Evolutionary conservation across 2,329 filamentous ascomycete genomes (phyloP).

Genomic region (Truncatella angustata): DNA sequence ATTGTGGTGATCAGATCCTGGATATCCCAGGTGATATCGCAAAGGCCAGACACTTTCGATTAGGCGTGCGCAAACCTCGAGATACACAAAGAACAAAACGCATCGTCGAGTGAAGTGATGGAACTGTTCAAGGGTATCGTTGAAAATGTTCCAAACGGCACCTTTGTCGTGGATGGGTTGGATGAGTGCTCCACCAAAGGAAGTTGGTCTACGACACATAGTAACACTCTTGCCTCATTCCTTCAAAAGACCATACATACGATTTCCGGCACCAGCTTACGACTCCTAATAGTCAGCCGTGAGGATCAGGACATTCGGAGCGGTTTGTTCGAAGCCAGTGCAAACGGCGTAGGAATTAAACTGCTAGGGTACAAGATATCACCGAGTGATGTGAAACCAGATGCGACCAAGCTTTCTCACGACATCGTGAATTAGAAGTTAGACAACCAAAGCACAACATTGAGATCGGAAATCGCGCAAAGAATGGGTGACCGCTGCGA

Average conservation of each 20-base stretch:
- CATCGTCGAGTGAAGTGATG: constrained; percentile 13
- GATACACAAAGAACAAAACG: neutral
- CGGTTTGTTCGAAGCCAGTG: neutral
- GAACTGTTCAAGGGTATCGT: constrained; percentile 11
- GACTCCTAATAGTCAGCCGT: neutral
- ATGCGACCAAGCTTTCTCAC: constrained; percentile 21
- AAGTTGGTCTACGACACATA: constrained; percentile 18
- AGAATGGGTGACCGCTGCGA: constrained; percentile 25
- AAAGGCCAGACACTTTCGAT: constrained; percentile 13
- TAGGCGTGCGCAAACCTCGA: constrained; percentile 6
- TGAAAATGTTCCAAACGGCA: constrained; percentile 15
- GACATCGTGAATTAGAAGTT: constrained; percentile 28
- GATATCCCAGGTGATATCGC: constrained; percentile 22
- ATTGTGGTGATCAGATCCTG: constrained; percentile 25
- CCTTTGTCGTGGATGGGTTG: constrained; percentile 30
- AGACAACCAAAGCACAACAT: constrained; percentile 19
- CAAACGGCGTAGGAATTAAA: neutral
- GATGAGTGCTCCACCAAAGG: constrained; percentile 30
- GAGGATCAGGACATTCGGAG: neutral
- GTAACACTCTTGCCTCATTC: neutral
- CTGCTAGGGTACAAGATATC: constrained; percentile 18
- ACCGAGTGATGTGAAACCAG: constrained; percentile 19
- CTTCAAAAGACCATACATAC: neutral
- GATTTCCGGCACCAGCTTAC: neutral
- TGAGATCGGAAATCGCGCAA: constrained; percentile 18